These are phyloP conservation scores for Fomitopsis serialis DNA, from an alignment of 768 basidiomycete genomes.

Conservation along the genomic window DNA sequence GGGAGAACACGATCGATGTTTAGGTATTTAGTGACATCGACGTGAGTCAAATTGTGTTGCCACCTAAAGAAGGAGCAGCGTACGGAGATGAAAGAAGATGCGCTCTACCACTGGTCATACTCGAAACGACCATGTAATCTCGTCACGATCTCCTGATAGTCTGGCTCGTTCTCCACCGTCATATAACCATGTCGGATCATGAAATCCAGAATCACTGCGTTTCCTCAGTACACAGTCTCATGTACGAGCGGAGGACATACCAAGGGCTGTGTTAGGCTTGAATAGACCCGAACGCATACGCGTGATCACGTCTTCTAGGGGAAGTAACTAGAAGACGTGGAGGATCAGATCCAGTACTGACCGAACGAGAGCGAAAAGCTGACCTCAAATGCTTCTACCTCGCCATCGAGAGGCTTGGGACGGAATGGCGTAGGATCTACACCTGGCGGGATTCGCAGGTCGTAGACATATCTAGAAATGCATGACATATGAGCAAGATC, in stretches of 20 bases:
- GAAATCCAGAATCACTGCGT: conserved; percentile 84
- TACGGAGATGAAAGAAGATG: too few species aligned
- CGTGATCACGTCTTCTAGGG: conserved; percentile 53
- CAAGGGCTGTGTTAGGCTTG: conserved; percentile 89
- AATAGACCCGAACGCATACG: conserved; percentile 70
- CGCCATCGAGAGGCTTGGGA: conserved; percentile 81
- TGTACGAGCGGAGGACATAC: conserved; percentile 27
- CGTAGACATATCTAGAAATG: conserved; percentile 69
- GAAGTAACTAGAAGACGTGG: conserved; percentile 47
- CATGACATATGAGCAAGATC: neutral
- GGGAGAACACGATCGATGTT: too few species aligned
- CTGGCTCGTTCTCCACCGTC: conserved; percentile 83
- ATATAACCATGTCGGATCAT: conserved; percentile 82
- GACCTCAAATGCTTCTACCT: conserved; percentile 92
- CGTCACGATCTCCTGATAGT: conserved; percentile 73
- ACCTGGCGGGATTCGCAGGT: conserved; percentile 61
- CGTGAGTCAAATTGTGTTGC: too few species aligned
- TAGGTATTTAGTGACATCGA: too few species aligned
- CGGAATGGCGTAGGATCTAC: conserved; percentile 43
- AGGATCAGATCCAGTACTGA: neutral
- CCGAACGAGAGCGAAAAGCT: neutral
- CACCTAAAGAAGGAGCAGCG: too few species aligned
- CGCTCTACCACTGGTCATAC: conserved; percentile 36
- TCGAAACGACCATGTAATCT: conserved; percentile 71
- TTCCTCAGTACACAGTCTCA: neutral